phyloP scores from a whole-genome alignment of 2,329 filamentous ascomycete species.

The Fusarium sp. region DNA sequence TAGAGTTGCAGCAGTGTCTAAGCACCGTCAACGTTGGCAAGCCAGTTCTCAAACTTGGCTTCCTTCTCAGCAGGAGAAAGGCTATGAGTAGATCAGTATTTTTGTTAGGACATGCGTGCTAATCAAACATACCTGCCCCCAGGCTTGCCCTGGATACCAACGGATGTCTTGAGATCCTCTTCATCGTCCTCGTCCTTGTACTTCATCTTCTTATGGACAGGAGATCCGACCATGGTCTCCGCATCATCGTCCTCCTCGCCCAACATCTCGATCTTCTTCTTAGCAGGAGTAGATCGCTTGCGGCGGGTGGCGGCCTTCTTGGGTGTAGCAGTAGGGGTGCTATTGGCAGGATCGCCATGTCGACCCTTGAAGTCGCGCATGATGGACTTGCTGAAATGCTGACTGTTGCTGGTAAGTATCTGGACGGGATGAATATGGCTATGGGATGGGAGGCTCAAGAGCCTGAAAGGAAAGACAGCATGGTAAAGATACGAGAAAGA shows the following conservation, averaged over 20 bases:
- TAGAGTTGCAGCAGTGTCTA: background rate
- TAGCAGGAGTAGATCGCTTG: constrained; percentile 36
- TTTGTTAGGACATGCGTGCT: background rate
- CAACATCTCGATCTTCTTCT: constrained; percentile 23
- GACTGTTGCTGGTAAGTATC: constrained; percentile 40
- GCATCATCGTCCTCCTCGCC: constrained; percentile 31
- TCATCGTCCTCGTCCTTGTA: constrained; percentile 37
- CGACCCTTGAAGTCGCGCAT: constrained; percentile 50
- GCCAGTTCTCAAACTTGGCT: constrained; percentile 25
- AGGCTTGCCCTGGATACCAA: background rate
- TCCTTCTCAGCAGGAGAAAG: constrained; percentile 17
- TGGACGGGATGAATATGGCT: background rate
- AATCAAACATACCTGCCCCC: constrained; percentile 32
- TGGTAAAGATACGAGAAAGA: background rate
- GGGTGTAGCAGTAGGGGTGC: constrained; percentile 14
- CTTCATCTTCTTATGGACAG: constrained; percentile 47
- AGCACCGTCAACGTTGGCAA: background rate
- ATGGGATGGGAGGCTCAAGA: background rate
- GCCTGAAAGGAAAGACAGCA: background rate
- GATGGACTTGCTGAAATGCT: constrained; percentile 54
- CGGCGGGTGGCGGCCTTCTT: constrained; percentile 31
- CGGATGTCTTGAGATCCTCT: constrained; percentile 25
- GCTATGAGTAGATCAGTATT: constrained; percentile 21
- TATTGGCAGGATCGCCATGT: constrained; percentile 21
- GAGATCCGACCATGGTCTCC: constrained; percentile 12